These are phyloP conservation scores for Sugiyamaella floridensis DNA, from an alignment of 805 yeast species.

Conservation along the genomic window DNA sequence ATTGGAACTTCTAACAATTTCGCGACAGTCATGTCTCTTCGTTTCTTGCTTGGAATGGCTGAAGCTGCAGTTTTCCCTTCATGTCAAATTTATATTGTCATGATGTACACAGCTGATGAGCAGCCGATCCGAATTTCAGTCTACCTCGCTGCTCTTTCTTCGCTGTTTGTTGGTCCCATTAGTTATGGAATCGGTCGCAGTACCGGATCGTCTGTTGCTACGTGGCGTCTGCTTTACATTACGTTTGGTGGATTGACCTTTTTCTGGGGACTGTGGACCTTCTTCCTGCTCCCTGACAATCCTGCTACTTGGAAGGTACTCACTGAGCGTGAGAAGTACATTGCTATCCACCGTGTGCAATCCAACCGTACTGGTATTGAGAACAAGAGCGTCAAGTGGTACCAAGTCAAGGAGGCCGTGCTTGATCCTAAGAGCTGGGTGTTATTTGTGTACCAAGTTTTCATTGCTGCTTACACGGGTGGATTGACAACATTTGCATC, in stretches of 20 bases:
- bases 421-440: constrained; percentile 40
- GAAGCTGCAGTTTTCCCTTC: constrained; percentile 48
- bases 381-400: constrained; percentile 41
- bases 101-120: constrained; percentile 45
- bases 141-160: constrained; percentile 23
- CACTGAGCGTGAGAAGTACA: constrained; percentile 42
- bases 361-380: constrained; percentile 34
- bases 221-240: constrained; percentile 33
- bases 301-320: constrained; percentile 46
- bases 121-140: constrained; percentile 38
- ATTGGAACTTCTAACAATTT: constrained; percentile 37
- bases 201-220: constrained; percentile 27
- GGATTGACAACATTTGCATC: constrained; percentile 1
- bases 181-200: constrained; percentile 26
- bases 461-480: constrained; percentile 22
- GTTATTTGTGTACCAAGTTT: constrained; percentile 29
- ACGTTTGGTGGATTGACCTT: constrained; percentile 1
- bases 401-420: constrained; percentile 43
- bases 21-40: constrained; percentile 32
- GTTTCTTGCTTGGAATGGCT: constrained; percentile 45
- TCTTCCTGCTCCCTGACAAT: constrained; percentile 45
- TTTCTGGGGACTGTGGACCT: constrained; percentile 3
- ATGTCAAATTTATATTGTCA: constrained; percentile 47
- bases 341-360: constrained; percentile 40
- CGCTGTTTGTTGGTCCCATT: constrained; percentile 33